Base-by-base conservation (phyloP, 129 eudicot genomes). In the Saussurea involucrata region DNA sequence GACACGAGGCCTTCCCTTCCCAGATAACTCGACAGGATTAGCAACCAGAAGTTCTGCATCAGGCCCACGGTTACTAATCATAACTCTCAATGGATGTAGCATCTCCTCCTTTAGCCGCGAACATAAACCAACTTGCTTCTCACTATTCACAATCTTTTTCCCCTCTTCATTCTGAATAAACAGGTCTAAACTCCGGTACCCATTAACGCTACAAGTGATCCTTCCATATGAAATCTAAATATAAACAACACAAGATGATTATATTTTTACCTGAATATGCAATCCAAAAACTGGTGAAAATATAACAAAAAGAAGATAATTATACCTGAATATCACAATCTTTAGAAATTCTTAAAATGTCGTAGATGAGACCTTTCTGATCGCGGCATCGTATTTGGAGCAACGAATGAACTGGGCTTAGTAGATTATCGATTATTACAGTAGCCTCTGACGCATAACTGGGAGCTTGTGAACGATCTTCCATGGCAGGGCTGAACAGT, bases 1-100 rank as follows among this genome's bases (percentile, higher is more conserved):
- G 72, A 94, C 97, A 57, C 92, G 90, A 18, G 98, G 98, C 40
- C 98, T 89, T 84, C 98, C 98, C 73, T 79, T 86, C 71, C 97
- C 97, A 36, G 90, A 90, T 77, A 87, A 72, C 72, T 94, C 98
- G 9, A 90, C 97, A 3, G 98, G 98, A 82, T 94, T 94, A 65
- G 98, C 98, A 53, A 94, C 95, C 74, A 89, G 73, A 58, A 94
- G 92, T 81, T 94, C 97, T 3, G 97, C 85, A 66, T 94, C 98
- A 28, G 98, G 98, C 33, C 98, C 98, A 4, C 98, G 97, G 68
- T 82, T 91, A 58, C 90, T 74, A 70, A 94, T 86, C 66, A 89
- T 83, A 32, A 94, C 90, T 63, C 93, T 89, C 77, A 90, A 72
- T 5, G 97, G 98, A 64, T 89, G 98, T 84, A 94, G 81, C 96